phyloP scores from a whole-genome alignment of 345 rosid species.

The Litchi chinensis region DNA sequence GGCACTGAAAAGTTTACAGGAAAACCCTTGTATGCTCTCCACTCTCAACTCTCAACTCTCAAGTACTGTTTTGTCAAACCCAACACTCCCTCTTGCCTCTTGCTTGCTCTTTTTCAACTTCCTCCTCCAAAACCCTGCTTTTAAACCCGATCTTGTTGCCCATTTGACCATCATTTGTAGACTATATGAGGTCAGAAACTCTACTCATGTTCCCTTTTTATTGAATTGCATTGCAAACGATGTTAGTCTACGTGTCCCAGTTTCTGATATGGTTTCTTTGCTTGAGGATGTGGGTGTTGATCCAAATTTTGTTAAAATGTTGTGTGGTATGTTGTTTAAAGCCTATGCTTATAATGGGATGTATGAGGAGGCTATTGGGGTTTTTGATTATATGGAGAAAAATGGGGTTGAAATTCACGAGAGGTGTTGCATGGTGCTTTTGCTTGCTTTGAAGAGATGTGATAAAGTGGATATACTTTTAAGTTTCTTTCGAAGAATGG shows the following conservation, averaged over 20 bases:
- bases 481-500: slow-evolving; percentile 56
- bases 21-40: slow-evolving; percentile 34
- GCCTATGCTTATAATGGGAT: slow-evolving; percentile 60
- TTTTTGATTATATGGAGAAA: slow-evolving; percentile 58
- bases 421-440: slow-evolving; percentile 68
- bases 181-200: slow-evolving; percentile 44
- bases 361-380: slow-evolving; percentile 54
- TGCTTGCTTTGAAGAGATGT: slow-evolving; percentile 64
- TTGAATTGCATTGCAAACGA: slow-evolving; percentile 44
- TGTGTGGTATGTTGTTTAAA: slow-evolving; percentile 63
- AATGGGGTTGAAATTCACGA: slow-evolving; percentile 57
- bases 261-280: slow-evolving; percentile 40
- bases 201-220: slow-evolving; percentile 47
- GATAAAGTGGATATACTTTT: slow-evolving; percentile 45
- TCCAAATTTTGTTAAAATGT: slow-evolving; percentile 41
- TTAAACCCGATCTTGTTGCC: slow-evolving; percentile 53
- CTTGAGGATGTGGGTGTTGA: slow-evolving; percentile 28
- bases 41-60: slow-evolving; percentile 45
- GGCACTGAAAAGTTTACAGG: slow-evolving; percentile 28
- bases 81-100: slow-evolving; percentile 45
- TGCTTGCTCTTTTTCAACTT: slow-evolving; percentile 60
- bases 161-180: slow-evolving; percentile 45
- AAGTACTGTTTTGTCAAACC: slow-evolving; percentile 60
- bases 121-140: slow-evolving; percentile 40
- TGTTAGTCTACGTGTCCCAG: slow-evolving; percentile 35